phyloP scores from a whole-genome alignment of 495 filamentous ascomycete genomes.

The Talaromyces nanjingensis region DNA sequence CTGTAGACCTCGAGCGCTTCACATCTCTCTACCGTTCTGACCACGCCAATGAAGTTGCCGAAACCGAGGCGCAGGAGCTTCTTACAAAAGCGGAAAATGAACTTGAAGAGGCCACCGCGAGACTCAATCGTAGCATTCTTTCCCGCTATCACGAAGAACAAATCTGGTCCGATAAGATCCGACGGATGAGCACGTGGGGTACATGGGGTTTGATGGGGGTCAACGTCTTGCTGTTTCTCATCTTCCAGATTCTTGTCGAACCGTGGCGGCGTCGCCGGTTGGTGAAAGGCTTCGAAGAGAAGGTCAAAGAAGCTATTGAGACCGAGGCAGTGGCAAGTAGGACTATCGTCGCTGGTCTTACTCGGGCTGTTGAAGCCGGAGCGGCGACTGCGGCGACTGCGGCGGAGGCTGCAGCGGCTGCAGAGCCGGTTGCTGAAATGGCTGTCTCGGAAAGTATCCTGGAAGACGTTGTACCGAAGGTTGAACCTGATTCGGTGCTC shows the following conservation, averaged over 20 bases:
- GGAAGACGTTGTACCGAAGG: constrained; percentile 8
- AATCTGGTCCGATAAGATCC: constrained; percentile 97
- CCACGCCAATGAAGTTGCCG: constrained; percentile 87
- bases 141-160: constrained; percentile 97
- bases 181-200: constrained; percentile 93
- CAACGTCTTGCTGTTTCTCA: constrained; percentile 82
- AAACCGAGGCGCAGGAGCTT: constrained; percentile 62
- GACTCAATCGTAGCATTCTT: constrained; percentile 72
- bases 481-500: constrained; percentile 6
- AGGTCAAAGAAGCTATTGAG: constrained; percentile 76
- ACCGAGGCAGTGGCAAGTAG: constrained; percentile 48
- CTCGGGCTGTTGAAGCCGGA: constrained; percentile 19
- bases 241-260: constrained; percentile 89
- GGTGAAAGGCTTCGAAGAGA: constrained; percentile 68
- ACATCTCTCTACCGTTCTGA: constrained; percentile 86
- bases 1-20: constrained; percentile 86
- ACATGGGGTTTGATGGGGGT: constrained; percentile 98
- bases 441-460: not conserved
- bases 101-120: constrained; percentile 65
- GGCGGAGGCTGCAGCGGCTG: constrained; percentile 7
- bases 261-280: constrained; percentile 80
- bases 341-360: constrained; percentile 11
- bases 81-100: constrained; percentile 68
- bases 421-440: constrained; percentile 4
- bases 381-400: constrained; percentile 16